These are phyloP conservation scores for Rhodocollybia butyracea DNA, from an alignment of 768 basidiomycete species.

Conservation along the genomic window DNA sequence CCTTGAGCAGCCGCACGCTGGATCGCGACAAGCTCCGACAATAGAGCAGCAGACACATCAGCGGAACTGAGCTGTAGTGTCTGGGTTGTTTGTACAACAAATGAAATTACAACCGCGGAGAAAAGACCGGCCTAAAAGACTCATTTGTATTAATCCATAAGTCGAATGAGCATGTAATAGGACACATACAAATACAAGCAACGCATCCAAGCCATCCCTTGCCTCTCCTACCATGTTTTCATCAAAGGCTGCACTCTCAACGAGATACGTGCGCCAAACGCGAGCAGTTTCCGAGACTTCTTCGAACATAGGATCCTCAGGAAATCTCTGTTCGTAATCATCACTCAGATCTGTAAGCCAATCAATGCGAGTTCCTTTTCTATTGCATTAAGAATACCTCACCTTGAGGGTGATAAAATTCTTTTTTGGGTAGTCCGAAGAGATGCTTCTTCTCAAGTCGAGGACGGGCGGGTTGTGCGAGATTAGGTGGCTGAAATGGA, in stretches of 20 bases:
- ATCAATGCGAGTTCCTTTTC: no score
- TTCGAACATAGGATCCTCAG: not conserved
- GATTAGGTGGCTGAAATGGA: no score
- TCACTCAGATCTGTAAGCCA: no score
- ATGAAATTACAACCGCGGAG: constrained; percentile 22
- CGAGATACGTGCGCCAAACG: constrained; percentile 4
- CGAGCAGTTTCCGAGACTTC: constrained; percentile 4
- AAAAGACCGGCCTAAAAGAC: constrained; percentile 18
- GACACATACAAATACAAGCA: constrained; percentile 11
- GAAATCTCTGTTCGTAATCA: constrained; percentile 8
- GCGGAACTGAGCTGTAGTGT: constrained; percentile 10
- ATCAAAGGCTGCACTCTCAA: constrained; percentile 5
- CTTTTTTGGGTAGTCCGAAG: no score
- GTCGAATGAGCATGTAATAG: not conserved
- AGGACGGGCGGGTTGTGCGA: no score
- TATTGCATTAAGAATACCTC: no score
- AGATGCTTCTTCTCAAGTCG: no score
- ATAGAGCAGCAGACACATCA: not conserved
- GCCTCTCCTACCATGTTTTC: not conserved
- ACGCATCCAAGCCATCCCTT: not conserved
- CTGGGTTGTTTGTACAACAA: constrained; percentile 15
- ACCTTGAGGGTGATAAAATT: no score
- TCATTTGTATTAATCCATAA: not conserved
- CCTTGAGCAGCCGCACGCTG: not conserved
- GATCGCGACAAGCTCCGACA: not conserved